Conservation (phyloP, 768 basidiomycete species). For the Tylopilus sp. region DNA sequence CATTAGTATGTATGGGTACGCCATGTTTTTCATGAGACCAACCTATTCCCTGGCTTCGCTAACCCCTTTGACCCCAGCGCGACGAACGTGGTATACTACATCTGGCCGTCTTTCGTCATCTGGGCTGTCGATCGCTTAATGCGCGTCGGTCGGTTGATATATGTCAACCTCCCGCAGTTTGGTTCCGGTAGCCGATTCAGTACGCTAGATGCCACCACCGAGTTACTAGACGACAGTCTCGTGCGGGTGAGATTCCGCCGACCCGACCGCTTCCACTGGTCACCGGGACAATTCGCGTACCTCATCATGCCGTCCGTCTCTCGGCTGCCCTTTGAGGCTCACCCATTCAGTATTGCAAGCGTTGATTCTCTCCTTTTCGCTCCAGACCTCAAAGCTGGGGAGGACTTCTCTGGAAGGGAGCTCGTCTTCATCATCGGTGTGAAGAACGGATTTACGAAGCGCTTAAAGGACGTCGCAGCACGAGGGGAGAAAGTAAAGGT, state of each 20-base stretch:
- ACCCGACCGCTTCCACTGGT: slow-evolving; percentile 45
- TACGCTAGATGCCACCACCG: slow-evolving; percentile 36
- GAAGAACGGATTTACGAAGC: slow-evolving; percentile 53
- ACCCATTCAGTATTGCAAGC: slow-evolving; percentile 57
- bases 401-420: slow-evolving; percentile 28
- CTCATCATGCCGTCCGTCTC: slow-evolving; percentile 46
- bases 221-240: slow-evolving; percentile 40
- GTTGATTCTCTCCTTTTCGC: slow-evolving; percentile 23
- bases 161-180: slow-evolving; percentile 41
- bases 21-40: slow-evolving; percentile 22
- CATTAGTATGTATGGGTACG: slow-evolving; percentile 30
- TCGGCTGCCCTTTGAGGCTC: slow-evolving; percentile 43
- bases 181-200: slow-evolving; percentile 17
- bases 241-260: slow-evolving; percentile 44
- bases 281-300: slow-evolving; percentile 51
- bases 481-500: slow-evolving; percentile 37
- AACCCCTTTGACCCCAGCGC: slow-evolving; percentile 16
- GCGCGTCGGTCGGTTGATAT: slow-evolving; percentile 39
- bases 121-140: slow-evolving; percentile 53
- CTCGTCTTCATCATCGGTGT: slow-evolving; percentile 56
- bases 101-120: slow-evolving; percentile 51
- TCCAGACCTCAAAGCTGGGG: background rate
- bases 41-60: background rate
- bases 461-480: slow-evolving; percentile 34
- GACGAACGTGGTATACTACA: slow-evolving; percentile 22